Evolutionary conservation across 352 stramenopile species (phyloP), one percentile per base, ranked within the genome.

Genomic region (Thraustochytrium sp.): DNA sequence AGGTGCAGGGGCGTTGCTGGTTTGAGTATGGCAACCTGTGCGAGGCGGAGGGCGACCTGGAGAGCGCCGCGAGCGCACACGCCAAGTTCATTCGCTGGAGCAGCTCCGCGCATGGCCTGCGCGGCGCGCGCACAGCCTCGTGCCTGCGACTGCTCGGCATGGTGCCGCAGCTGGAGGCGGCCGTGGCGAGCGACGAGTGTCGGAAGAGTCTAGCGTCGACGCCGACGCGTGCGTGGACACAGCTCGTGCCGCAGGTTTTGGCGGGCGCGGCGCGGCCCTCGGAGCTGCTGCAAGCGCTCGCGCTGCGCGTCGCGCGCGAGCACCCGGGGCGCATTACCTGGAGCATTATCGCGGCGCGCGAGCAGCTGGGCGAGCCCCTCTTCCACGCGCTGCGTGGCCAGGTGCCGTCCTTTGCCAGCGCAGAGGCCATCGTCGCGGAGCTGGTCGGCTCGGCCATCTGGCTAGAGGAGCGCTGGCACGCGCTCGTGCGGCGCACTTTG

Each of bases 401-500:
- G 36, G 34, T 68, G 11, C 68, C 68, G 18, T 8, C 31, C 29
- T 80, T 80, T 80, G 51, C 18, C 5, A 18, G 26, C 26, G 42
- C 68, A 48, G 68, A 80, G 68, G 38, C 48, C 13, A 64, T 80
- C 18, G 53, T 80, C 4, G 31, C 68, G 5, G 68, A 80, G 48
- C 53, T 80, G 5, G 68, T 63, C 8, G 46, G 46, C 18, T 63
- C 21, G 18, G 68, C 68, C 18, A 51, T 80, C 13, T 80, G 68
- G 68, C 31, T 80, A 0, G 68, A 80, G 49, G 68, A 80, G 42
- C 48, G 68, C 26, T 80, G 68, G 68, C 34, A 63, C 21, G 53
- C 48, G 8, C n/a, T 80, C 21, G 40, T 80, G 26, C 34, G 42
- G 11, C 48, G 68, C 23, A 42, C 38, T 21, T n/a, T 55, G 31